phyloP scores from a whole-genome alignment of 148 eudicot species.

The Mesembryanthemum crystallinum region DNA sequence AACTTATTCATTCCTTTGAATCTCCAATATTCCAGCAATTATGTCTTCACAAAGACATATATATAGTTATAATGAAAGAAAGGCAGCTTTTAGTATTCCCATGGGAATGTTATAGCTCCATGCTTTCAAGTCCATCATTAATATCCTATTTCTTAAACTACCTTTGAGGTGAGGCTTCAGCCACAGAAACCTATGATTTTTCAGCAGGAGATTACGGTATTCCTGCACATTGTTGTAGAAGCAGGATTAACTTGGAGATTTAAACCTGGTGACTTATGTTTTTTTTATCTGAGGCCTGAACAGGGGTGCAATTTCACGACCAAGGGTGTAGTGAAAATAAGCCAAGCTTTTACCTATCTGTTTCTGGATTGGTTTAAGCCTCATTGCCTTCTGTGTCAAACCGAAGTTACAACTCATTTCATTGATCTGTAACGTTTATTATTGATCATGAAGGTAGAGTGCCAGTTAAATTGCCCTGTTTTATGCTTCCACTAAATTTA shows the following conservation, averaged over 20 bases:
- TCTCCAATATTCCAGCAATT: not conserved
- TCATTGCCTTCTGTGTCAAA: not conserved
- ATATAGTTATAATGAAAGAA: not conserved
- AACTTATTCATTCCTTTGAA: conserved; percentile 2
- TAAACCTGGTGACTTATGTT: not conserved
- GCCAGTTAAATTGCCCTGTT: not conserved
- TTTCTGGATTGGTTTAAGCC: not conserved
- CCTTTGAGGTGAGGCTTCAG: not conserved
- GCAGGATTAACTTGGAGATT: not conserved
- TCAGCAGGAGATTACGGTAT: not conserved
- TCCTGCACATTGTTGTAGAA: not conserved
- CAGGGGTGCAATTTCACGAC: not conserved
- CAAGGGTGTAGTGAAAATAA: not conserved
- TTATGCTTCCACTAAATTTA: not conserved
- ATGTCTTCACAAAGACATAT: not conserved
- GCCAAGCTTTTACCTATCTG: not conserved
- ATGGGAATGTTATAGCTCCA: not conserved
- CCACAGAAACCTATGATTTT: not conserved
- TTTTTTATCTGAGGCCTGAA: not conserved
- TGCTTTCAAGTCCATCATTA: conserved; percentile 1
- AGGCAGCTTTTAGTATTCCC: not conserved
- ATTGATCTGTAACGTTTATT: not conserved
- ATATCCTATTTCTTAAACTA: not conserved
- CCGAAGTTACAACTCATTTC: not conserved
- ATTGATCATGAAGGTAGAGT: not conserved